Percentiles rank a stretch among this genome's conserved stretches.
Evolutionary conservation across 768 basidiomycete species (phyloP).

Genomic region (Termitomyces eurrhizus): DNA sequence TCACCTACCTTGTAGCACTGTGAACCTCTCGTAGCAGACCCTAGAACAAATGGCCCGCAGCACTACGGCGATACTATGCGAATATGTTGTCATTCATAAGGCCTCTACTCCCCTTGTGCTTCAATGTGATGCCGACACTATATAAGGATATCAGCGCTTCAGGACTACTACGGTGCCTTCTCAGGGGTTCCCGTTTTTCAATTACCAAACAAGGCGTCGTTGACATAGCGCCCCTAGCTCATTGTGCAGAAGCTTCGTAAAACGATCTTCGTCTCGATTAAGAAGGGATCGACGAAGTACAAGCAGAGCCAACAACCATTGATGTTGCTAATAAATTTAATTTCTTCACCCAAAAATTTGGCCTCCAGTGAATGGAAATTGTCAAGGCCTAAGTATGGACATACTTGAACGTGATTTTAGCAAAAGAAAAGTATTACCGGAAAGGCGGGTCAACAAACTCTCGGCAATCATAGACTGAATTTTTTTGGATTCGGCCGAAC

Average conservation of each 20-base stretch:
- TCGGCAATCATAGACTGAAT: conserved; percentile 1
- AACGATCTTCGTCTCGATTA: background rate
- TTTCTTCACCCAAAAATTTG: background rate
- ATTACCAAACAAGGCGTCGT: background rate
- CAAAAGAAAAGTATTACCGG: background rate
- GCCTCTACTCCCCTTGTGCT: background rate
- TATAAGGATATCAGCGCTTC: background rate
- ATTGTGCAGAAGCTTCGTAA: background rate
- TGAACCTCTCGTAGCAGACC: background rate
- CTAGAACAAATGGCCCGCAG: background rate
- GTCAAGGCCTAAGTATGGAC: background rate
- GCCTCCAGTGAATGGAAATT: background rate
- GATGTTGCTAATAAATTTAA: background rate
- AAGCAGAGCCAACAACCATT: background rate
- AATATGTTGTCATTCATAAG: background rate
- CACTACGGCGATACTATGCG: background rate
- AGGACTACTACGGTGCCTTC: background rate
- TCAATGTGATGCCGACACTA: background rate
- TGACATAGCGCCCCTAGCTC: background rate
- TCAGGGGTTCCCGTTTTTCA: background rate
- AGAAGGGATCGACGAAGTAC: background rate
- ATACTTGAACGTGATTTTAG: background rate
- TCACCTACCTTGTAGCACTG: background rate
- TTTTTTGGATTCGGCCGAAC: background rate
- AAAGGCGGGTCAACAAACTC: background rate